Base-by-base conservation (phyloP, 345 rosid genomes). In the Hibiscus tridactylites region DNA sequence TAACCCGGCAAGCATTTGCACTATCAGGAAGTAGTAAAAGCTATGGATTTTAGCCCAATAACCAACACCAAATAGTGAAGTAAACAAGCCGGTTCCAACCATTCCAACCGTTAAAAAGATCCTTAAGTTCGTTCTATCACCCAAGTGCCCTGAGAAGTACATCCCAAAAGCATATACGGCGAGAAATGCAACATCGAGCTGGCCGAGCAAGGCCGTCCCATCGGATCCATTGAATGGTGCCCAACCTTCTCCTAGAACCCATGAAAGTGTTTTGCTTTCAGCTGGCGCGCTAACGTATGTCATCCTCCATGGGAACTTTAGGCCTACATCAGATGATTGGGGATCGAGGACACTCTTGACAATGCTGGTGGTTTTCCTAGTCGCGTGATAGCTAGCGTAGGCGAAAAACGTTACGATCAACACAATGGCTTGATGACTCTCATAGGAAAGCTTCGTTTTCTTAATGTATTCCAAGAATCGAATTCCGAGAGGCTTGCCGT, bases 291-390 rank as follows among this genome's bases (percentile, higher is more conserved):
- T 44, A 12, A 77, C 10, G 59, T 76, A 79, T 47, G 69, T 61
- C 33, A 70, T 61, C 53, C 68, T 82, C 86, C 85, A 80, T 9
- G 83, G 82, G 24, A 73, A 72, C 31, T 75, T 78, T 65, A 84
- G 80, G 44, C 84, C 83, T 37, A 56, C 3, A 44, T 82, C 78
- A 0, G 87, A 71, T 58, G 90, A 81, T 4, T 75, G 77, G 1
- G 97, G 99, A 80, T 95, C 99, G 31, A 95, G 97, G 6, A 89
- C 78, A 70, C 97, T 90, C 72, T 95, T 90, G 61, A 95, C 99
- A 71, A 95, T 85, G 83, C 99, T 95, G 28, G 91, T 88, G 35
- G 97, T 90, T 82, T 95, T 95, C 42, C 99, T 78, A 5, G 97
- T 81, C 0, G 93, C 91, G 79, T 95, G 99, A 77, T 89, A 95